These are phyloP conservation scores for Blepharisma japonicum DNA, from an alignment of 73 alveolate genomes.

Conservation along the genomic window DNA sequence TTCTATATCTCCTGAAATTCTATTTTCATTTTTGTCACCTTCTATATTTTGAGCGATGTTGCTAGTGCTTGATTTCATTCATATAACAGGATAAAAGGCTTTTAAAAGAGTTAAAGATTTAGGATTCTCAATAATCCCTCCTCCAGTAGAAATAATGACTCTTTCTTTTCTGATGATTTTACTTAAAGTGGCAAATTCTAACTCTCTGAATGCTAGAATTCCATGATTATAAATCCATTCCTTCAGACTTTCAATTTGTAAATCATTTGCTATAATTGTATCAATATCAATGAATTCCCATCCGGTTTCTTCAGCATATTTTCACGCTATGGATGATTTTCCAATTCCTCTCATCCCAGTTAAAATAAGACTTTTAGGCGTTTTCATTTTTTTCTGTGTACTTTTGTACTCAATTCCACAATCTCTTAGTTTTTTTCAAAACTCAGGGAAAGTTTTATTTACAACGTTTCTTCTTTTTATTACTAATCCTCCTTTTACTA, in stretches of 20 bases:
- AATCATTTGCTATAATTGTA: not conserved
- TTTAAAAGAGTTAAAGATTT: conserved; percentile 17
- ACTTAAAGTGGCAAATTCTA: not conserved
- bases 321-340: conserved; percentile 27
- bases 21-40: not conserved
- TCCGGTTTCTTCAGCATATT: not conserved
- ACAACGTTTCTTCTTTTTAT: conserved; percentile 4
- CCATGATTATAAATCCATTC: conserved; percentile 13
- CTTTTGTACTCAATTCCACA: not conserved
- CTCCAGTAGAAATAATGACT: conserved; percentile 39
- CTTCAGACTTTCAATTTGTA: not conserved
- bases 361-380: conserved; percentile 8
- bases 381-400: not conserved
- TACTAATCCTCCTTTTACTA: not conserved
- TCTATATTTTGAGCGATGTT: conserved; percentile 4
- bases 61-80: conserved; percentile 13
- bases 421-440: not conserved
- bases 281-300: conserved; percentile 11
- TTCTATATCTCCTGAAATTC: not conserved
- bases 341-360: conserved; percentile 52
- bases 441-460: conserved; percentile 18
- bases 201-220: not conserved
- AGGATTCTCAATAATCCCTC: conserved; percentile 44
- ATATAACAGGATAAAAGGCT: conserved; percentile 16
- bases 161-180: not conserved